Percentiles rank a stretch among this genome's conserved stretches.
Conservation (phyloP, 805 yeast species). For the Zygosaccharomyces pseudorouxii region DNA sequence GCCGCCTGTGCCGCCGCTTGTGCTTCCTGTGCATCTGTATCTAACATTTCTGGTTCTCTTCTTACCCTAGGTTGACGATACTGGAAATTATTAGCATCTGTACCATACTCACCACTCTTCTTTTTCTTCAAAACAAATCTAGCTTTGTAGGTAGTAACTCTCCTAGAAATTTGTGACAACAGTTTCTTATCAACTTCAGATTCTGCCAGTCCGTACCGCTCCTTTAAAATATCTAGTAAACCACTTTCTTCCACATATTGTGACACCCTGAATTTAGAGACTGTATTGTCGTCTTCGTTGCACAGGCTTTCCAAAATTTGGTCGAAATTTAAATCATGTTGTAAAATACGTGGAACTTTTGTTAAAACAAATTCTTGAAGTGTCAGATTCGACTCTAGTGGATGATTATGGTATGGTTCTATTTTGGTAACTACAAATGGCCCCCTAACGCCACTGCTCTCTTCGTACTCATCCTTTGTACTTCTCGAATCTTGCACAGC, state of each 20-base stretch:
- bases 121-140: conserved; percentile 34
- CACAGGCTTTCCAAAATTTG: conserved; percentile 30
- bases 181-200: conserved; percentile 32
- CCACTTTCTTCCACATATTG: conserved; percentile 35
- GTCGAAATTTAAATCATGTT: conserved; percentile 34
- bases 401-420: conserved; percentile 35
- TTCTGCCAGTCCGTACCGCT: conserved; percentile 30
- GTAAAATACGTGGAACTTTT: conserved; percentile 33
- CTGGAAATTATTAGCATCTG: conserved; percentile 7
- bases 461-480: conserved; percentile 7
- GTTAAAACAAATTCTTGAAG: conserved; percentile 32
- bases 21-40: conserved; percentile 19
- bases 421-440: conserved; percentile 35
- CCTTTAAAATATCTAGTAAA: conserved; percentile 28
- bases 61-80: conserved; percentile 4
- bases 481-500: conserved; percentile 29
- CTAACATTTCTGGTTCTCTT: conserved; percentile 13
- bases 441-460: conserved; percentile 18
- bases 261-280: conserved; percentile 32
- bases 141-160: conserved; percentile 36
- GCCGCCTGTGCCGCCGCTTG: conserved; percentile 31
- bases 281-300: conserved; percentile 30
- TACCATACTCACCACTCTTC: conserved; percentile 31
- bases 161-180: conserved; percentile 30
- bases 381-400: conserved; percentile 31